Conservation (phyloP, 2,329 filamentous ascomycete genomes). For the Xylariales sp. region DNA sequence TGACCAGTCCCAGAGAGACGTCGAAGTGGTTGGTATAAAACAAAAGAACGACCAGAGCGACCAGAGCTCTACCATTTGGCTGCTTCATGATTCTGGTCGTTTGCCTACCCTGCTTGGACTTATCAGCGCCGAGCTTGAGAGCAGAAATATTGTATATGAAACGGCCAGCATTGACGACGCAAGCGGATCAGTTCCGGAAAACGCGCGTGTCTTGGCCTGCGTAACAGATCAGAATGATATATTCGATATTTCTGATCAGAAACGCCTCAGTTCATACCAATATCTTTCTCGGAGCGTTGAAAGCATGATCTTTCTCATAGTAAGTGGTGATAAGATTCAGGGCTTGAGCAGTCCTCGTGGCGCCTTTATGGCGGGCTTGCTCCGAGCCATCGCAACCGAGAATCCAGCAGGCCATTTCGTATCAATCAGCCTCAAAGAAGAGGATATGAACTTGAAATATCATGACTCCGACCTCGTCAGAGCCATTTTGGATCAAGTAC, state of each 20-base stretch:
- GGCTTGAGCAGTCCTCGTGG: conserved; percentile 16
- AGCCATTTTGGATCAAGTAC: conserved; percentile 11
- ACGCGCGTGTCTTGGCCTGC: conserved; percentile 7
- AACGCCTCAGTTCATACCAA: conserved; percentile 10
- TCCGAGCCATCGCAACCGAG: conserved; percentile 18
- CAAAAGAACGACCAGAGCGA: neutral
- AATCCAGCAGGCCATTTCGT: conserved; percentile 16
- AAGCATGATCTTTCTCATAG: conserved; percentile 13
- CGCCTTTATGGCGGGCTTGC: conserved; percentile 17
- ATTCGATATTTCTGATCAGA: conserved; percentile 4
- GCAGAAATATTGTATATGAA: neutral
- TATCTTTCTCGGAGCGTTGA: conserved; percentile 9
- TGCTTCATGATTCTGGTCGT: no score
- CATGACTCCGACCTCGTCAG: conserved; percentile 9
- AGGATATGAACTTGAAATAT: conserved; percentile 6
- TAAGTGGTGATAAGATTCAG: conserved; percentile 13
- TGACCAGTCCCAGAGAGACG: neutral
- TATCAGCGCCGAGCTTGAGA: no score
- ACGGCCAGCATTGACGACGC: conserved; percentile 1
- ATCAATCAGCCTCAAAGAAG: conserved; percentile 16
- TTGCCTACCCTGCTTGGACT: neutral
- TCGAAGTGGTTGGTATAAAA: neutral
- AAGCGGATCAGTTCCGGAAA: conserved; percentile 1
- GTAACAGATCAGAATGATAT: conserved; percentile 5
- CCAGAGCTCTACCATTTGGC: no score